Evolutionary conservation across 2,329 filamentous ascomycete species (phyloP).

Genomic region (Colletotrichum tanaceti): DNA sequence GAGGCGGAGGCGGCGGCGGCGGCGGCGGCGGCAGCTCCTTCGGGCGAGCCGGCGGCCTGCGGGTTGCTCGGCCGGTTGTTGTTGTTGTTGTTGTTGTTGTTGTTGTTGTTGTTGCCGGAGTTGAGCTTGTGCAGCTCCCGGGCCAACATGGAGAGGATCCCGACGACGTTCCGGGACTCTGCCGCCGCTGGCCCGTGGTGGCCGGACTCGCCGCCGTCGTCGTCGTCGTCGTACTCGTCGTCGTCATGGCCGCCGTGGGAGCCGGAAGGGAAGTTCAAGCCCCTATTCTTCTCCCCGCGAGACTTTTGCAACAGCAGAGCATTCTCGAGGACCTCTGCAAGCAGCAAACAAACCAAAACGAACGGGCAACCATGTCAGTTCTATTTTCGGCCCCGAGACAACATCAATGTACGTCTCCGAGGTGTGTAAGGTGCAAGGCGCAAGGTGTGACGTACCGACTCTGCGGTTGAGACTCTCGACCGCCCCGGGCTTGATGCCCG

Average conservation of each 20-base stretch:
- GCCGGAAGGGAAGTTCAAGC: not conserved
- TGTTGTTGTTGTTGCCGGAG: too few species aligned
- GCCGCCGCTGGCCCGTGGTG: not conserved
- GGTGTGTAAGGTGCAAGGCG: too few species aligned
- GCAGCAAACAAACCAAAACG: too few species aligned
- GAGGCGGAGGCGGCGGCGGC: too few species aligned
- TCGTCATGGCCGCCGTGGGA: not conserved
- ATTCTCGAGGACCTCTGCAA: conserved; percentile 39
- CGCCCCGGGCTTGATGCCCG: conserved; percentile 44
- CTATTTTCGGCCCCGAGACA: too few species aligned
- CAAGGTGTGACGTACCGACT: conserved; percentile 44
- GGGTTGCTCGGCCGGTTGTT: too few species aligned
- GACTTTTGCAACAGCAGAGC: conserved; percentile 35
- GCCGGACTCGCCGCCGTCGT: too few species aligned
- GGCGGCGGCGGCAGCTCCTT: conserved; percentile 1
- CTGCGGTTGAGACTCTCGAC: conserved; percentile 43
- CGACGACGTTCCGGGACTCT: conserved; percentile 39
- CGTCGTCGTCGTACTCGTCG: too few species aligned
- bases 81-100: too few species aligned
- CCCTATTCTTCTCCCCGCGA: conserved; percentile 6
- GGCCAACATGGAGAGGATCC: conserved; percentile 41
- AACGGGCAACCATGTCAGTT: not conserved
- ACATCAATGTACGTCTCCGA: too few species aligned
- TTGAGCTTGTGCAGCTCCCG: conserved; percentile 43
- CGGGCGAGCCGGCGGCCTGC: conserved; percentile 18